Percentiles rank a stretch among this genome's conserved stretches.
These are phyloP conservation scores for Stagonosporopsis chrysanthemi DNA, from an alignment of 2,329 filamentous ascomycete genomes.

Conservation along the genomic window DNA sequence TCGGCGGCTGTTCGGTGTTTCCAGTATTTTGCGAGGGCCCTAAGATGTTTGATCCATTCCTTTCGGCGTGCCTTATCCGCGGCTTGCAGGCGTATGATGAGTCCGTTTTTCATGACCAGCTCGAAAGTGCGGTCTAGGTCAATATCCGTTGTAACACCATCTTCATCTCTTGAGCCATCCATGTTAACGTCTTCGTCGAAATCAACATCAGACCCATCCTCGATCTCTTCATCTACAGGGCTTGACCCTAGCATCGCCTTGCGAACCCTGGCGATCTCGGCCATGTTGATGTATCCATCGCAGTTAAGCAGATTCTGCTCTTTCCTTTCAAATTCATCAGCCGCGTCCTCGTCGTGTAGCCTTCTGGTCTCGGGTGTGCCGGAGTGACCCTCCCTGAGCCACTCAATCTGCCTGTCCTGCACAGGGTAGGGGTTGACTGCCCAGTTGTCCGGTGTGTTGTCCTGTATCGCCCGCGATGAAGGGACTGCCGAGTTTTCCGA, in stretches of 20 bases:
- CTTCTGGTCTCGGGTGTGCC: slow-evolving; percentile 55
- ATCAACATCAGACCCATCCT: slow-evolving; percentile 62
- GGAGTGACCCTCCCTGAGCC: slow-evolving; percentile 58
- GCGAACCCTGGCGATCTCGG: slow-evolving; percentile 65
- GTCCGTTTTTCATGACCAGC: slow-evolving; percentile 66
- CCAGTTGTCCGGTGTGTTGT: slow-evolving; percentile 67
- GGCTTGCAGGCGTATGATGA: slow-evolving; percentile 66
- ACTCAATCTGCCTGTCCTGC: slow-evolving; percentile 61
- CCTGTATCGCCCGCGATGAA: slow-evolving; percentile 61
- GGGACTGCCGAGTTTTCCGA: slow-evolving; percentile 58
- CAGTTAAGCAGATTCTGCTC: slow-evolving; percentile 64
- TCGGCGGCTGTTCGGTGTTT: slow-evolving; percentile 64
- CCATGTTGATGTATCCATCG: slow-evolving; percentile 71
- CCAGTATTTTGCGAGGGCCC: slow-evolving; percentile 68
- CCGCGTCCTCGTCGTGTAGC: slow-evolving; percentile 65
- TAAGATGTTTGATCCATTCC: slow-evolving; percentile 68
- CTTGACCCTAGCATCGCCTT: slow-evolving; percentile 60
- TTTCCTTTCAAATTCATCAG: slow-evolving; percentile 65
- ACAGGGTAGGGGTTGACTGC: slow-evolving; percentile 68
- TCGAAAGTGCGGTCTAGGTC: slow-evolving; percentile 68
- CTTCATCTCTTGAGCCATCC: slow-evolving; percentile 57
- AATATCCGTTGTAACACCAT: slow-evolving; percentile 61
- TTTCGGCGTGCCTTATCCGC: slow-evolving; percentile 65
- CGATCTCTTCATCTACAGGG: slow-evolving; percentile 61
- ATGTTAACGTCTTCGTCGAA: slow-evolving; percentile 57